These are phyloP conservation scores for Talaromyces sp. DNA, from an alignment of 2,329 filamentous ascomycete species.

Conservation along the genomic window DNA sequence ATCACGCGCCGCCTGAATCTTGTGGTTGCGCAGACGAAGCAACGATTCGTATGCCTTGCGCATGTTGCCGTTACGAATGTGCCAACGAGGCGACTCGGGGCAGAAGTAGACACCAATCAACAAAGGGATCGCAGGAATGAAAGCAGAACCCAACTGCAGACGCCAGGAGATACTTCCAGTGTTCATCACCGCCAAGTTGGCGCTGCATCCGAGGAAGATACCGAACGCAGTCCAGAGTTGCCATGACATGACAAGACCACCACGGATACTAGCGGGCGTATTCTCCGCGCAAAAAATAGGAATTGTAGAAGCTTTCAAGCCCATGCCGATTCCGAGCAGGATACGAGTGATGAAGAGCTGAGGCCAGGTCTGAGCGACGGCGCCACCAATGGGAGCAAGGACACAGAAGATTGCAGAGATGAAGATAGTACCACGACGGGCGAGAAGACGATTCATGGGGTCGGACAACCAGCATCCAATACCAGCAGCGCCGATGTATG, in stretches of 20 bases:
- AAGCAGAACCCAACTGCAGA: constrained; percentile 61
- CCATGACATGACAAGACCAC: constrained; percentile 56
- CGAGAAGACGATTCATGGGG: constrained; percentile 56
- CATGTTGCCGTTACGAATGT: constrained; percentile 61
- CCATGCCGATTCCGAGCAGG: constrained; percentile 61
- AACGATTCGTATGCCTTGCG: constrained; percentile 59
- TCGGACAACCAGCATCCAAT: constrained; percentile 66
- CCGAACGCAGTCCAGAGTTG: constrained; percentile 56
- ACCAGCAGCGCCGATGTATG: constrained; percentile 51
- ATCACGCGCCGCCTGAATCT: constrained; percentile 60
- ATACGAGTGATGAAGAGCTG: constrained; percentile 56
- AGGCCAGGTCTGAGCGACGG: constrained; percentile 56
- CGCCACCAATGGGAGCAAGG: constrained; percentile 66
- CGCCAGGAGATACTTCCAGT: constrained; percentile 60
- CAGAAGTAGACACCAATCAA: constrained; percentile 57
- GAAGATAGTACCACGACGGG: constrained; percentile 63
- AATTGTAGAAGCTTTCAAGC: constrained; percentile 56
- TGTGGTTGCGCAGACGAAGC: constrained; percentile 54
- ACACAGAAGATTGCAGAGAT: constrained; percentile 61
- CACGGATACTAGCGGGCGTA: constrained; percentile 53
- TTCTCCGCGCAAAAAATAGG: constrained; percentile 56
- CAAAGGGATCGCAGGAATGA: constrained; percentile 62
- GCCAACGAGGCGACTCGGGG: constrained; percentile 64
- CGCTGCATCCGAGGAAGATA: constrained; percentile 63
- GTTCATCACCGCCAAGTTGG: constrained; percentile 62